phyloP scores from a whole-genome alignment of 768 basidiomycete species.

The Imleria badia region DNA sequence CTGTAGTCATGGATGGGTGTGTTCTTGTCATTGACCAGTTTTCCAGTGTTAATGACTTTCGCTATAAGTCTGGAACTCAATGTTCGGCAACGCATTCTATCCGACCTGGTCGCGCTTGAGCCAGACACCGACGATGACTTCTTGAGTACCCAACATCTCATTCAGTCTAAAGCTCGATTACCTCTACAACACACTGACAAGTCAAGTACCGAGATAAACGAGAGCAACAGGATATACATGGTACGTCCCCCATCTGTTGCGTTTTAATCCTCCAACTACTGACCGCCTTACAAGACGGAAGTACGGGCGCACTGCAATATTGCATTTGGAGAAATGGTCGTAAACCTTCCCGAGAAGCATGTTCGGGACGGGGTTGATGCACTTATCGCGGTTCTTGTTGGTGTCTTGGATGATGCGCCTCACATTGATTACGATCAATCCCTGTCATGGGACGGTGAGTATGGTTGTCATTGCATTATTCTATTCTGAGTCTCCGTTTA shows the following conservation, averaged over 20 bases:
- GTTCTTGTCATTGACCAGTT: slow-evolving; percentile 9
- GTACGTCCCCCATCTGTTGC: slow-evolving; percentile 35
- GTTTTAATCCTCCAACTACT: neutral
- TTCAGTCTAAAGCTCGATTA: slow-evolving; percentile 61
- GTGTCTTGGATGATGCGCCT: slow-evolving; percentile 70
- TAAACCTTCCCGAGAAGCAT: slow-evolving; percentile 57
- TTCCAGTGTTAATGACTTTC: neutral
- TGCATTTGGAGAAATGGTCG: slow-evolving; percentile 77
- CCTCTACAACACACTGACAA: slow-evolving; percentile 19
- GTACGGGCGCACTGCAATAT: slow-evolving; percentile 78
- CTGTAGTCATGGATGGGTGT: slow-evolving; percentile 53
- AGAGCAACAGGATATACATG: slow-evolving; percentile 48
- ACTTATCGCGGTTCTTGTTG: slow-evolving; percentile 59
- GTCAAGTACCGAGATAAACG: slow-evolving; percentile 17
- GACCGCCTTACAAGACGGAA: slow-evolving; percentile 48
- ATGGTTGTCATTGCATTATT: neutral
- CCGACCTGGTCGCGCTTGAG: slow-evolving; percentile 66
- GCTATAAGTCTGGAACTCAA: slow-evolving; percentile 67
- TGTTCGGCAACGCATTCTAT: slow-evolving; percentile 71
- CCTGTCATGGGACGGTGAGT: slow-evolving; percentile 76
- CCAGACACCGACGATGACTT: slow-evolving; percentile 48
- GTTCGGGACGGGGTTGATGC: slow-evolving; percentile 51
- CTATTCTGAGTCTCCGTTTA: neutral
- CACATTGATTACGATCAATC: slow-evolving; percentile 75
- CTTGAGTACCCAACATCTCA: slow-evolving; percentile 50